Evolutionary conservation across 2,329 filamentous ascomycete species (phyloP).

Genomic region (Fusarium floridanum): DNA sequence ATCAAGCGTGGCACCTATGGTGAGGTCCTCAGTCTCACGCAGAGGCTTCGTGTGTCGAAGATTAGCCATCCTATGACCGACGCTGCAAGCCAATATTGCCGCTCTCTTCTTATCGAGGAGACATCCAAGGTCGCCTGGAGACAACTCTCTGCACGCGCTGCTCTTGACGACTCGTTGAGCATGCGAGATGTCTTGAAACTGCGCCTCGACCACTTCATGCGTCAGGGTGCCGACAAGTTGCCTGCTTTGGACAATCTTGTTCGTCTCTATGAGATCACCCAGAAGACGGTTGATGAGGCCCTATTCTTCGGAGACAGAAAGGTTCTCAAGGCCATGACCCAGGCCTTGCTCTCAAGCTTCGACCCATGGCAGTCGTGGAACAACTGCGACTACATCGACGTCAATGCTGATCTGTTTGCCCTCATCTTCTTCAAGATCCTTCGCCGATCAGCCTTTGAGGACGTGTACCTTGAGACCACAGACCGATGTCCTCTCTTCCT

Average conservation of each 20-base stretch:
- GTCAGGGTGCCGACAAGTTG: conserved; percentile 6
- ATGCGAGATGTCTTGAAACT: conserved; percentile 12
- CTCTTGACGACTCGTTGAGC: conserved; percentile 10
- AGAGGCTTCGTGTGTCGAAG: conserved; percentile 11
- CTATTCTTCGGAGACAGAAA: conserved; percentile 26
- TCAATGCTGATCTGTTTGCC: conserved; percentile 33
- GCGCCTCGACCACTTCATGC: conserved; percentile 15
- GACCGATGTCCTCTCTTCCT: conserved; percentile 37
- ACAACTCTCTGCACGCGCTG: conserved; percentile 6
- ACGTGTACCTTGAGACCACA: conserved; percentile 35
- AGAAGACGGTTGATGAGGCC: conserved; percentile 3
- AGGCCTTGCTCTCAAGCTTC: neutral
- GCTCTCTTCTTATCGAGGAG: conserved; percentile 19
- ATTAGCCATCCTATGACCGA: conserved; percentile 6
- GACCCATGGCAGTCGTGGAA: conserved; percentile 15
- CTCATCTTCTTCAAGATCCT: conserved; percentile 30
- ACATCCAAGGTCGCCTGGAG: conserved; percentile 25
- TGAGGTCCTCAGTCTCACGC: conserved; percentile 21
- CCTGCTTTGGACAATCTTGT: conserved; percentile 25
- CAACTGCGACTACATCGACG: conserved; percentile 21
- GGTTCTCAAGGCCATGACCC: neutral
- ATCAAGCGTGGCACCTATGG: conserved; percentile 26
- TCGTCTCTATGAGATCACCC: conserved; percentile 7
- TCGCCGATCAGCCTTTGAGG: conserved; percentile 31
- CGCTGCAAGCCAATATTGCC: conserved; percentile 15